Evolutionary conservation across 495 filamentous ascomycete species (phyloP).

Genomic region (Annulohypoxylon bovei): DNA sequence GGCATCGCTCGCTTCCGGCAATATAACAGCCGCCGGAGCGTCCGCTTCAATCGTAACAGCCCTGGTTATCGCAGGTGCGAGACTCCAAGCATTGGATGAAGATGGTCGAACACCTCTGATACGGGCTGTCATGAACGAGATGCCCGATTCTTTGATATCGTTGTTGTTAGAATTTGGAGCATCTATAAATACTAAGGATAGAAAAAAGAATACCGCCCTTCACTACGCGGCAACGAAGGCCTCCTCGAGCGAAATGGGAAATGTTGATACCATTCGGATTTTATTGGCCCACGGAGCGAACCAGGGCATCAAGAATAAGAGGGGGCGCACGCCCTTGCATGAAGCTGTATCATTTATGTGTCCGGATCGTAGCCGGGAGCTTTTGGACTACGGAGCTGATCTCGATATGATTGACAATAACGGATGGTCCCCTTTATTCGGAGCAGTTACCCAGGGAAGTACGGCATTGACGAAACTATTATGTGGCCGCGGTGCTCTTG

Average conservation of each 20-base stretch:
- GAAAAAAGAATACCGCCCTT: conserved; percentile 40
- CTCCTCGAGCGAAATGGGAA: conserved; percentile 36
- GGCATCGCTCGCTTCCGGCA: conserved; percentile 26
- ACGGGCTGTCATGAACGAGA: conserved; percentile 37
- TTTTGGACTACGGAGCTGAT: conserved; percentile 45
- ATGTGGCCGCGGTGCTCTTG: conserved; percentile 41
- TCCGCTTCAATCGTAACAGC: conserved; percentile 45
- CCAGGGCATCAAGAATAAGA: conserved; percentile 32
- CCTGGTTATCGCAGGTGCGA: conserved; percentile 46
- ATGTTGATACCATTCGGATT: conserved; percentile 33
- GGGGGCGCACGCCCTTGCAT: conserved; percentile 40
- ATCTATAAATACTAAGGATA: conserved; percentile 34
- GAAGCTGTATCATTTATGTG: conserved; percentile 37
- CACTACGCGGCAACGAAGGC: conserved; percentile 43
- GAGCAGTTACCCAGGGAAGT: conserved; percentile 41
- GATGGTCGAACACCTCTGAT: conserved; percentile 48
- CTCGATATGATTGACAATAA: conserved; percentile 31
- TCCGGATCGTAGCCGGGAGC: conserved; percentile 26
- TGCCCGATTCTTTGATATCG: conserved; percentile 39
- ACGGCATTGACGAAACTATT: conserved; percentile 35
- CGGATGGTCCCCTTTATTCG: conserved; percentile 36
- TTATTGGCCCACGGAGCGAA: conserved; percentile 43
- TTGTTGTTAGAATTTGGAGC: conserved; percentile 45
- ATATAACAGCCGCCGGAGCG: conserved; percentile 9
- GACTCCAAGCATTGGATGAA: conserved; percentile 42